Evolutionary conservation across 192 early-diverging fungal species (phyloP).

Genomic region (Coemansia pectinata): DNA sequence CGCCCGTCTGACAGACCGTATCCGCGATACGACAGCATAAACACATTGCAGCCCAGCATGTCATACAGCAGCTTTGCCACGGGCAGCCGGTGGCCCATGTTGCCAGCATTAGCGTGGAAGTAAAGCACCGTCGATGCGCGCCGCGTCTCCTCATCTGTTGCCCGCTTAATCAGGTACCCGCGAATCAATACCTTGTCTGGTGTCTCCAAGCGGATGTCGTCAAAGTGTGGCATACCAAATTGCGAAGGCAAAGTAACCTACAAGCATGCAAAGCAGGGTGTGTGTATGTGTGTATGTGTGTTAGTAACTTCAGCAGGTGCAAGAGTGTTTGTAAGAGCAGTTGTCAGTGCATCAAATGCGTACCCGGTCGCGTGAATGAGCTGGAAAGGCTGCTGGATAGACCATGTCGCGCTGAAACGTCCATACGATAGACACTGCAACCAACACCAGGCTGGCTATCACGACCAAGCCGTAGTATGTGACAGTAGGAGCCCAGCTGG

Average conservation of each 20-base stretch:
- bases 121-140: constrained; percentile 78
- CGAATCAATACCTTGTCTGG: constrained; percentile 78
- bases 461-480: constrained; percentile 35
- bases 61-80: constrained; percentile 77
- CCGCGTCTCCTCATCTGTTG: constrained; percentile 57
- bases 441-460: constrained; percentile 18
- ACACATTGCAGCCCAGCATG: constrained; percentile 76
- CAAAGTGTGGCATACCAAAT: constrained; percentile 66
- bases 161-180: constrained; percentile 74
- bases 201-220: constrained; percentile 72
- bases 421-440: constrained; percentile 56
- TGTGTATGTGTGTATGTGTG: neutral
- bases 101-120: constrained; percentile 97
- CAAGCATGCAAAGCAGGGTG: neutral
- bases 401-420: constrained; percentile 77
- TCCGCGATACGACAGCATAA: constrained; percentile 98
- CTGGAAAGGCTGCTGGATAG: constrained; percentile 66
- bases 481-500: constrained; percentile 36
- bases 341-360: neutral
- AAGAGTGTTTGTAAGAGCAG: neutral
- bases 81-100: constrained; percentile 97
- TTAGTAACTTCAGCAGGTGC: neutral
- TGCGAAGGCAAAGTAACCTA: constrained; percentile 73
- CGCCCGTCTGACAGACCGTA: constrained; percentile 89
- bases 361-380: constrained; percentile 49